A percentile compares a stretch with the other conserved stretches of the same genome.
Conservation (phyloP, 495 filamentous ascomycete species). For the Penicillium desertorum region DNA sequence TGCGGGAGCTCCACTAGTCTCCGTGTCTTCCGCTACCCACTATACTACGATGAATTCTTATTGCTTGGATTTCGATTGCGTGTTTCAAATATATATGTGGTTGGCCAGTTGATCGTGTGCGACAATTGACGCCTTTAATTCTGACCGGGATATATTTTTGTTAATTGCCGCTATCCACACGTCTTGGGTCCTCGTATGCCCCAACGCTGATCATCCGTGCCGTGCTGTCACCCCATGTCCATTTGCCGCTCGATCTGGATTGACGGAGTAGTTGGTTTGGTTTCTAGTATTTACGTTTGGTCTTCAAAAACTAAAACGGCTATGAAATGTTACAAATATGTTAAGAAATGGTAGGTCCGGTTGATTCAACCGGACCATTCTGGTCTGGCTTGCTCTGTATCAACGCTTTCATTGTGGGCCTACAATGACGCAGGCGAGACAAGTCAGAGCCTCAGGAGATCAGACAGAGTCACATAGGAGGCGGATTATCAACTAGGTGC, state of each 20-base stretch:
- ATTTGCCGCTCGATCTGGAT: slow-evolving; percentile 3
- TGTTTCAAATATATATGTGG: slow-evolving; percentile 8
- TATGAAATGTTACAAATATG: background rate
- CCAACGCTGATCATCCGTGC: slow-evolving; percentile 6
- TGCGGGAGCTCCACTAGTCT: background rate
- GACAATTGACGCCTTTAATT: background rate
- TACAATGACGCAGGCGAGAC: slow-evolving; percentile 5
- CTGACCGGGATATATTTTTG: background rate
- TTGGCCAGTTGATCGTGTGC: slow-evolving; percentile 3
- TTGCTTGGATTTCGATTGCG: background rate
- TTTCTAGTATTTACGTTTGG: background rate
- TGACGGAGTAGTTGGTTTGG: background rate
- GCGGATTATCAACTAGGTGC: background rate
- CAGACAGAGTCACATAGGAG: background rate
- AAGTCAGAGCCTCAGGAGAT: slow-evolving; percentile 1
- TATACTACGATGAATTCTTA: background rate
- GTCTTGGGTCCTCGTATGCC: background rate
- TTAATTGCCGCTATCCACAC: background rate
- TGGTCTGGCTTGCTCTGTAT: background rate
- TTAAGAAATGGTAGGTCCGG: background rate
- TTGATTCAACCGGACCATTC: background rate
- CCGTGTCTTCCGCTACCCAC: slow-evolving; percentile 1
- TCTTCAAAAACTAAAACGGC: too few relatives aligned
- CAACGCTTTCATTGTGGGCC: background rate
- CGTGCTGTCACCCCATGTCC: slow-evolving; percentile 5